A percentile compares a stretch with the other conserved stretches of the same genome.
phyloP scores from a whole-genome alignment of 495 filamentous ascomycete species.

The Aspergillus leporis region DNA sequence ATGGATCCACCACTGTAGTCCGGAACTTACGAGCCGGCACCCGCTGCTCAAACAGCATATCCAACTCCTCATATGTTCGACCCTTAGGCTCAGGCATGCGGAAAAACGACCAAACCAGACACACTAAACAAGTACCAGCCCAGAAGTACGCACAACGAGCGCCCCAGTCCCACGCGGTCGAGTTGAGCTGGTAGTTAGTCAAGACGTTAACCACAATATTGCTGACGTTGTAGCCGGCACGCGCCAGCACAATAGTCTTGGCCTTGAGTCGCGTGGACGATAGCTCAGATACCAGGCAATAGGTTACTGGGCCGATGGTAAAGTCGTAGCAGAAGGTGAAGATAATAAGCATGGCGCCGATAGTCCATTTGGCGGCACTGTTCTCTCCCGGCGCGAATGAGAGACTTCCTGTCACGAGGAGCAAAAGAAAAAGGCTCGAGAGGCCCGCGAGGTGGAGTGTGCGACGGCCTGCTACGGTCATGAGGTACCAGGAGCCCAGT shows the following conservation, averaged over 20 bases:
- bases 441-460: slow-evolving; percentile 64
- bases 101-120: slow-evolving; percentile 66
- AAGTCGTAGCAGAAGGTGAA: slow-evolving; percentile 68
- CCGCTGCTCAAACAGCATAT: slow-evolving; percentile 40
- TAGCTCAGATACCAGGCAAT: slow-evolving; percentile 68
- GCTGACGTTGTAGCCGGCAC: slow-evolving; percentile 66
- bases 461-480: slow-evolving; percentile 62
- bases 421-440: slow-evolving; percentile 54
- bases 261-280: slow-evolving; percentile 64
- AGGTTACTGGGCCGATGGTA: slow-evolving; percentile 70
- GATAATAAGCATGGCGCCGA: slow-evolving; percentile 58
- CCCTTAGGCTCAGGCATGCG: slow-evolving; percentile 66
- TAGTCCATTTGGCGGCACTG: slow-evolving; percentile 28
- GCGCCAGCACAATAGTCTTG: slow-evolving; percentile 64
- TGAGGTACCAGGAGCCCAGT: slow-evolving; percentile 65
- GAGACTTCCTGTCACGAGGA: slow-evolving; percentile 64
- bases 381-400: slow-evolving; percentile 54
- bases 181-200: slow-evolving; percentile 67
- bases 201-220: slow-evolving; percentile 63
- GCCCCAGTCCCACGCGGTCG: slow-evolving; percentile 64
- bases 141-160: slow-evolving; percentile 70
- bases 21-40: slow-evolving; percentile 61
- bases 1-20: slow-evolving; percentile 55
- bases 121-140: slow-evolving; percentile 62
- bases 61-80: slow-evolving; percentile 60